Evolutionary conservation across 306 rosid species (phyloP).

Genomic region (Vigna unguiculata): DNA sequence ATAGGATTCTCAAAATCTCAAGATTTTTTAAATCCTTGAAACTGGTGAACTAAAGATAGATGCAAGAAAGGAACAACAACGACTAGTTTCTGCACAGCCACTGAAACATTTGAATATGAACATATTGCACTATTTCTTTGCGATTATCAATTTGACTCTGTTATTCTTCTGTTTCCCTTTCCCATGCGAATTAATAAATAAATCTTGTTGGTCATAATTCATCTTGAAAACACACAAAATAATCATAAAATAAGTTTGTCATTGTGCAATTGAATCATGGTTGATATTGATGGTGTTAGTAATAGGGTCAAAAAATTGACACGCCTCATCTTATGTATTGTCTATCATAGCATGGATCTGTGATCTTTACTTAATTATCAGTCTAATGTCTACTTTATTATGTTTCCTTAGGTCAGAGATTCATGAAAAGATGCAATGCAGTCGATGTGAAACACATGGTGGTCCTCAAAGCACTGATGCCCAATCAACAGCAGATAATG

Average conservation of each 20-base stretch:
- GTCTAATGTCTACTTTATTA: conserved; percentile 36
- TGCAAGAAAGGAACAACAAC: not conserved
- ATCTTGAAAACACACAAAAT: conserved; percentile 1
- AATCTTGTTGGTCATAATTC: conserved; percentile 26
- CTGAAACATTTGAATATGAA: conserved; percentile 11
- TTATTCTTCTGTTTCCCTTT: conserved; percentile 5
- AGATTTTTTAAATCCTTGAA: conserved; percentile 17
- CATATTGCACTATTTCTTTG: not conserved
- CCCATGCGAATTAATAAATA: conserved; percentile 6
- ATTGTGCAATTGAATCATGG: not conserved
- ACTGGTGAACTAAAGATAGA: conserved; percentile 2
- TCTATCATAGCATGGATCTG: not conserved
- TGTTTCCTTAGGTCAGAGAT: conserved; percentile 77
- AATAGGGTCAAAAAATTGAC: conserved; percentile 30
- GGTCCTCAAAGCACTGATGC: conserved; percentile 46
- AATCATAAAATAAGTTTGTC: not conserved
- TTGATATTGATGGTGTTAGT: conserved; percentile 19
- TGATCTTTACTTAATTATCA: conserved; percentile 21
- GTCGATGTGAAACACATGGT: conserved; percentile 72
- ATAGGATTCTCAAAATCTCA: not conserved
- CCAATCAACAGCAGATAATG: conserved; percentile 45
- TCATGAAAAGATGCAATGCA: conserved; percentile 86
- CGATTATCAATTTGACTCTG: conserved; percentile 11
- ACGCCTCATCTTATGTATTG: not conserved
- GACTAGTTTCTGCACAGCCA: not conserved